phyloP scores from a whole-genome alignment of 2,329 filamentous ascomycete genomes.

The Cercospora sp. region DNA sequence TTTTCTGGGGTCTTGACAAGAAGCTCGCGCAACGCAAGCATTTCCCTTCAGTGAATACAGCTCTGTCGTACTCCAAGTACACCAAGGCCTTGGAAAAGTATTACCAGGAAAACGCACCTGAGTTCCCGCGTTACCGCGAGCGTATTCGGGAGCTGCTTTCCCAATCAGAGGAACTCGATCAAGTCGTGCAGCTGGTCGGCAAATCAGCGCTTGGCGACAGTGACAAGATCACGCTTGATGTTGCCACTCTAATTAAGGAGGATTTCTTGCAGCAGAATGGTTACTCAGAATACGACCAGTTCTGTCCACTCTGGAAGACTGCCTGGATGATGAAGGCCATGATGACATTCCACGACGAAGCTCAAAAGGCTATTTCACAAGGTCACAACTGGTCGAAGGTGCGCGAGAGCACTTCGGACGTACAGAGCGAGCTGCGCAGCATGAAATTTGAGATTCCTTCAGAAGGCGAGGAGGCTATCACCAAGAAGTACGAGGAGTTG shows the following conservation, averaged over 20 bases:
- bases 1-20: slow-evolving; percentile 99
- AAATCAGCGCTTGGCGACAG: slow-evolving; percentile 94
- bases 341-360: slow-evolving; percentile 96
- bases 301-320: slow-evolving; percentile 99
- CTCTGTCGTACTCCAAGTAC: slow-evolving; percentile 95
- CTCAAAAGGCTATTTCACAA: slow-evolving; percentile 89
- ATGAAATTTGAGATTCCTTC: slow-evolving; percentile 96
- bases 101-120: slow-evolving; percentile 90
- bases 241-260: slow-evolving; percentile 90
- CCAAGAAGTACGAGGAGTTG: slow-evolving; percentile 93
- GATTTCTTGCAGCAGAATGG: slow-evolving; percentile 99
- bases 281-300: slow-evolving; percentile 98
- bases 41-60: slow-evolving; percentile 97
- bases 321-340: slow-evolving; percentile 99
- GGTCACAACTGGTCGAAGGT: slow-evolving; percentile 92
- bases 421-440: slow-evolving; percentile 79
- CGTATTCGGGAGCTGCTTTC: slow-evolving; percentile 91
- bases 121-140: slow-evolving; percentile 90
- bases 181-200: slow-evolving; percentile 96
- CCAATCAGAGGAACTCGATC: slow-evolving; percentile 94
- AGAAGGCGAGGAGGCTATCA: slow-evolving; percentile 76
- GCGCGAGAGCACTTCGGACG: slow-evolving; percentile 81
- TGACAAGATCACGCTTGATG: slow-evolving; percentile 97
- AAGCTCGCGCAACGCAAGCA: slow-evolving; percentile 98
- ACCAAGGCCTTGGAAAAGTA: slow-evolving; percentile 82